phyloP scores from a whole-genome alignment of 768 basidiomycete species.

The Kondoa malvinella region DNA sequence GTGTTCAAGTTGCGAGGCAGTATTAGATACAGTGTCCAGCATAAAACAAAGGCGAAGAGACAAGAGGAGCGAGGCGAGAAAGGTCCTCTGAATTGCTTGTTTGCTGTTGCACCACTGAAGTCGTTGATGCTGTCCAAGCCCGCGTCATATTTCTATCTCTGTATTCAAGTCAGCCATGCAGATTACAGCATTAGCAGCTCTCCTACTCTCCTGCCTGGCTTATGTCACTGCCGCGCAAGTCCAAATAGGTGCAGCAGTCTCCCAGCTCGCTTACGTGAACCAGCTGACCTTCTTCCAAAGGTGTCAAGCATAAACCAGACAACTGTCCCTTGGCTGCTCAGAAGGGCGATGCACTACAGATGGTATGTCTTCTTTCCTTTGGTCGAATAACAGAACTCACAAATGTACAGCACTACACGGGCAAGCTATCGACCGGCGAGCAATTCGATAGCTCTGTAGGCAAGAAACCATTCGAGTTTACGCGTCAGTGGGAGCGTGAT shows the following conservation, averaged over 20 bases:
- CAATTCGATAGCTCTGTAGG: slow-evolving; percentile 1
- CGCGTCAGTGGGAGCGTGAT: not conserved
- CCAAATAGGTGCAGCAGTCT: not conserved
- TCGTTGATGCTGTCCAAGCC: no score
- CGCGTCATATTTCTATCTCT: no score
- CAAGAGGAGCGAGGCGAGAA: no score
- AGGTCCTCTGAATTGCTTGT: no score
- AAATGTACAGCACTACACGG: slow-evolving; percentile 4
- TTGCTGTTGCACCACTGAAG: no score
- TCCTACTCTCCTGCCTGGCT: not conserved
- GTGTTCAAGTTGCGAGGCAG: no score
- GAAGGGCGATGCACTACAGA: not conserved
- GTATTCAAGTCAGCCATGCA: not conserved
- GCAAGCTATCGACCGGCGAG: not conserved
- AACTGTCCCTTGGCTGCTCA: not conserved
- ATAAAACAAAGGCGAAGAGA: no score
- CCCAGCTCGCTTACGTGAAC: not conserved
- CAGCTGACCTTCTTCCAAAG: no score
- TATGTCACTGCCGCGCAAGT: not conserved
- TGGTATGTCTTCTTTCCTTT: not conserved
- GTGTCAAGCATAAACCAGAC: slow-evolving; percentile 1
- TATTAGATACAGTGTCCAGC: no score
- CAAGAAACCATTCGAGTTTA: slow-evolving; percentile 1
- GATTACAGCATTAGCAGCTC: not conserved
- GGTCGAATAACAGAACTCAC: not conserved